Base-by-base conservation (phyloP, 169 alveolate genomes). In the Cryptosporidium ubiquitum region DNA sequence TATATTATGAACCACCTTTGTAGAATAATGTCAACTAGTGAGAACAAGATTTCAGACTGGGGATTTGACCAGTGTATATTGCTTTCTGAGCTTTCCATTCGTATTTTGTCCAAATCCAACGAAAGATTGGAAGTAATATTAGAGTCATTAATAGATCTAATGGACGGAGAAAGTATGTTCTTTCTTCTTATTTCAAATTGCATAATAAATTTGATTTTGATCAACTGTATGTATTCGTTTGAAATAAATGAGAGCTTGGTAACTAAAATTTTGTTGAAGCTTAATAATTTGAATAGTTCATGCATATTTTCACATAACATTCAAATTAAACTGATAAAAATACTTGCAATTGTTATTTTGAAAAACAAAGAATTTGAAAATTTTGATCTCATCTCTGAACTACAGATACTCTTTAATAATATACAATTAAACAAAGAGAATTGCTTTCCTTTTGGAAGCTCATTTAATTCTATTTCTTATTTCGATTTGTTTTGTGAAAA, bases 391-490 rank as follows among this genome's bases (percentile, higher is more conserved):
- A 79, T 79, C 20, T 7, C 49, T 35, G 89, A 61, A 9, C n/a
- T 66, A 26, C 49, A 79, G 12, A 18, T 23, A 37, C 9, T 64
- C 5, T 39, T 33, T 20, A 47, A 58, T 7, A 6, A 6, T 35
- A 44, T 61, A 14, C 31, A 35, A 39, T 0, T 26, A 29, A 23
- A 5, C 10, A 40, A 61, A 10, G 89, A 79, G 23, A 5, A 40
- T 29, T 58, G 35, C 39, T 79, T 61, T 42, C 89, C 89, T n/a
- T 79, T 79, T 79, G 89, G 89, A 7, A 79, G 89, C 40, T 61
- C 73, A 20, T 79, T 40, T 64, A 35, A 64, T 29, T 79, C 89
- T 16, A 42, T 79, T 39, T 79, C 89, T 2, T 20, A 40, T 35
- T 79, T 47, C 42, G 37, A 47, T 35, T 33, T 5, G 12, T 33